Evolutionary conservation across 2,329 filamentous ascomycete genomes (phyloP).

Genomic region (Claviceps capensis): DNA sequence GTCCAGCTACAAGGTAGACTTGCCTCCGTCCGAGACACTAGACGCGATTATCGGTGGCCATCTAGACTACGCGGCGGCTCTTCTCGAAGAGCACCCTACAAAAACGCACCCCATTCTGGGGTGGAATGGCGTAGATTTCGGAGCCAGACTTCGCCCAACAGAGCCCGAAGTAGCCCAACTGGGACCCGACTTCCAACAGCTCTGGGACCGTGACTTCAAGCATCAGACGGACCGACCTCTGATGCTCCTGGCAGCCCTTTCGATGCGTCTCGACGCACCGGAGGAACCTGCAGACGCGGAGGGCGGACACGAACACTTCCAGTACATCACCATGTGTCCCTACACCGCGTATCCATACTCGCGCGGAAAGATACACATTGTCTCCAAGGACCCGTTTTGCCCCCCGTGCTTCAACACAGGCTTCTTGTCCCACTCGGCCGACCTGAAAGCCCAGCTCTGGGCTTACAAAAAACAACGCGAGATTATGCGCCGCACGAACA

Average conservation of each 20-base stretch:
- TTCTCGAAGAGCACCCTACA: constrained; percentile 18
- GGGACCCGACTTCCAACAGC: constrained; percentile 35
- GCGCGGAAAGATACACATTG: constrained; percentile 47
- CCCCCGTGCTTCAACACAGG: constrained; percentile 41
- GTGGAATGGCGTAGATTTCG: constrained; percentile 44
- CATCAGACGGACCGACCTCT: constrained; percentile 29
- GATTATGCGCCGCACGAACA: constrained; percentile 39
- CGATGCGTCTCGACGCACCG: constrained; percentile 13
- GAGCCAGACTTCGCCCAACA: constrained; percentile 40
- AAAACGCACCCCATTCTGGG: constrained; percentile 35
- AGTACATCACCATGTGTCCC: constrained; percentile 36
- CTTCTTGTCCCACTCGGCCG: constrained; percentile 31
- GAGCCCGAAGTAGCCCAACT: constrained; percentile 36
- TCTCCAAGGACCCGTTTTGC: constrained; percentile 24
- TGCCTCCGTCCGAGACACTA: constrained; percentile 23
- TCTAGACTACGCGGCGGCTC: constrained; percentile 17
- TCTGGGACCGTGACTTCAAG: constrained; percentile 43
- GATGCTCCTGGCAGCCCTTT: constrained; percentile 25
- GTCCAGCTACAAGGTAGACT: constrained; percentile 31
- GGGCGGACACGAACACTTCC: constrained; percentile 10
- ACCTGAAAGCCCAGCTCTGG: constrained; percentile 46
- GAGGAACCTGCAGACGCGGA: background rate
- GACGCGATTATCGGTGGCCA: constrained; percentile 38
- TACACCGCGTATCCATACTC: constrained; percentile 49
- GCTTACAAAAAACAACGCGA: constrained; percentile 51